A percentile compares a stretch with the other conserved stretches of the same genome.
Evolutionary conservation across 345 rosid genomes (phyloP).

Genomic region (Sonneratia alba): DNA sequence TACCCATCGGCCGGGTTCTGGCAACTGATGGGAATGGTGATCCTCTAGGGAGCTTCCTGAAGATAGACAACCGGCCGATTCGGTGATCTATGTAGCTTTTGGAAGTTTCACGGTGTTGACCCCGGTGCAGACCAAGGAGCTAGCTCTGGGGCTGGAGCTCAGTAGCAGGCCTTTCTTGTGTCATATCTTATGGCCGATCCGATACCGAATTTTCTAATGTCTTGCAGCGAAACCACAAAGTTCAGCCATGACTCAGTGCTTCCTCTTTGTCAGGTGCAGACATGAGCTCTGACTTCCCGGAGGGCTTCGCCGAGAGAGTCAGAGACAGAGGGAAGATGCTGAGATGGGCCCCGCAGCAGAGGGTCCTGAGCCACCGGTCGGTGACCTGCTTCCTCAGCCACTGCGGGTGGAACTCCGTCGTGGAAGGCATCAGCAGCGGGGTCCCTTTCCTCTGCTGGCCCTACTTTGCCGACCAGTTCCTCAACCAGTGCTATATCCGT

Average conservation of each 20-base stretch:
- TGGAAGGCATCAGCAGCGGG: conserved; percentile 43
- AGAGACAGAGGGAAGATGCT: conserved; percentile 12
- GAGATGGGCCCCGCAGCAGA: conserved; percentile 20
- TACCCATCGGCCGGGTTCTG: conserved; percentile 14
- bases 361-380: conserved; percentile 20
- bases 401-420: conserved; percentile 56
- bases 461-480: conserved; percentile 35
- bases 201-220: too few species aligned
- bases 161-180: conserved; percentile 8
- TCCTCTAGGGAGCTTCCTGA: conserved; percentile 10
- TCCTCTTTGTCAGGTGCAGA: not conserved
- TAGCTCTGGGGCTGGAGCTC: conserved; percentile 15
- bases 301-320: conserved; percentile 14
- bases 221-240: too few species aligned
- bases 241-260: too few species aligned
- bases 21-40: not conserved
- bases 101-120: conserved; percentile 14
- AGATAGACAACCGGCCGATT: conserved; percentile 10
- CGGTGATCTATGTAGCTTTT: conserved; percentile 14
- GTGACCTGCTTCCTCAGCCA: conserved; percentile 22
- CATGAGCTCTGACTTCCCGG: not conserved
- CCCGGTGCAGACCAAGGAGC: conserved; percentile 10
- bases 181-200: too few species aligned
- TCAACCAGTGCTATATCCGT: conserved; percentile 28
- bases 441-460: conserved; percentile 50